Evolutionary conservation across 345 rosid species (phyloP).

Genomic region (Isatis tinctoria): DNA sequence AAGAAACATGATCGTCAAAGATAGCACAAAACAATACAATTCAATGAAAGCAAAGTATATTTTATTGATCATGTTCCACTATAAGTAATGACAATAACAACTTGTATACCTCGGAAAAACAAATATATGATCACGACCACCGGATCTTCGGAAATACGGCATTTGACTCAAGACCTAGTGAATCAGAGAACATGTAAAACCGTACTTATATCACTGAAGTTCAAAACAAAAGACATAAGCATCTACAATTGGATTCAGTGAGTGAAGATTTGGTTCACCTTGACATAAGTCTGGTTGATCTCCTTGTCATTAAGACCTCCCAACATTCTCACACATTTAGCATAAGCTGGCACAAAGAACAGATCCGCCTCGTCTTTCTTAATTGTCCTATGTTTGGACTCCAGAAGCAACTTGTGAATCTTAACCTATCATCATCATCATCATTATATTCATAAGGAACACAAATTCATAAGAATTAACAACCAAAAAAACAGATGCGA

Average conservation of each 20-base stretch:
- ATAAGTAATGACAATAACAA: background rate
- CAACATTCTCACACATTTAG: conserved; percentile 80
- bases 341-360: conserved; percentile 94
- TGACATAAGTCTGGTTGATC: conserved; percentile 78
- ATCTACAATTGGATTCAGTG: background rate
- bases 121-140: conserved; percentile 93
- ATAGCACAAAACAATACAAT: background rate
- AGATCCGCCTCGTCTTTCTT: conserved; percentile 83
- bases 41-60: background rate
- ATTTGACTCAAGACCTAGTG: conserved; percentile 80
- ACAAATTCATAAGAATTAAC: background rate
- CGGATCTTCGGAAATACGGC: conserved; percentile 87
- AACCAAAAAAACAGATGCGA: background rate
- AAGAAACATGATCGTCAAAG: conserved; percentile 10
- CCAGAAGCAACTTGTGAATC: conserved; percentile 59
- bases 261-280: conserved; percentile 39
- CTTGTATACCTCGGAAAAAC: conserved; percentile 79
- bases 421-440: conserved; percentile 55
- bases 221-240: background rate
- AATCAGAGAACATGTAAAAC: background rate
- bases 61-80: background rate
- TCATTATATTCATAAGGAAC: background rate
- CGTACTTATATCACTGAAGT: background rate
- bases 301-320: conserved; percentile 95
- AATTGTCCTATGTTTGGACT: conserved; percentile 67